These are phyloP conservation scores for Eimeria acervulina DNA, from an alignment of 169 alveolate genomes.

Conservation along the genomic window DNA sequence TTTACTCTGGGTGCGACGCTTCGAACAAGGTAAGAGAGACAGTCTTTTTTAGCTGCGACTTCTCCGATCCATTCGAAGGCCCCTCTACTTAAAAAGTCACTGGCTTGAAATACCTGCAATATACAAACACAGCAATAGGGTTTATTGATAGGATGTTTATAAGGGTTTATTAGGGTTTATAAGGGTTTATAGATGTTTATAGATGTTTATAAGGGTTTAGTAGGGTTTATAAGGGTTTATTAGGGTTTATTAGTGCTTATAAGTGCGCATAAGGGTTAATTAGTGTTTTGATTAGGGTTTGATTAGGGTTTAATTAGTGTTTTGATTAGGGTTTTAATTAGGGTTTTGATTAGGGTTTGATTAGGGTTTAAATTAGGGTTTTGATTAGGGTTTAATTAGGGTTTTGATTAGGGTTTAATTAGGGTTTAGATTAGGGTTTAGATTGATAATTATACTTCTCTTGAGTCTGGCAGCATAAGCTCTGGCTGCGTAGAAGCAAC, in stretches of 20 bases:
- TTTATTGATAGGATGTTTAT: not conserved
- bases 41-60: constrained; percentile 32
- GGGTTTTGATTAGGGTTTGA: too few relatives aligned
- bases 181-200: not conserved
- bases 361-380: too few relatives aligned
- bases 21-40: constrained; percentile 62
- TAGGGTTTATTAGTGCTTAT: too few relatives aligned
- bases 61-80: constrained; percentile 77
- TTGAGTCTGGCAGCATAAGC: not conserved
- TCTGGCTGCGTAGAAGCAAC: not conserved
- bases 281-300: too few relatives aligned
- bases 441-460: not conserved
- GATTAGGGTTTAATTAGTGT: too few relatives aligned
- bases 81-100: constrained; percentile 62
- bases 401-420: too few relatives aligned
- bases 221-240: not conserved
- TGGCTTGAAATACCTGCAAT: constrained; percentile 67
- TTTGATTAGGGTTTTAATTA: too few relatives aligned
- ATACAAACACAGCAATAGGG: not conserved
- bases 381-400: too few relatives aligned
- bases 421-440: not conserved
- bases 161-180: not conserved
- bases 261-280: too few relatives aligned
- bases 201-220: not conserved
- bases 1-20: constrained; percentile 80